Conservation (phyloP, 495 filamentous ascomycete species). For the Bryoglossum gracile region DNA sequence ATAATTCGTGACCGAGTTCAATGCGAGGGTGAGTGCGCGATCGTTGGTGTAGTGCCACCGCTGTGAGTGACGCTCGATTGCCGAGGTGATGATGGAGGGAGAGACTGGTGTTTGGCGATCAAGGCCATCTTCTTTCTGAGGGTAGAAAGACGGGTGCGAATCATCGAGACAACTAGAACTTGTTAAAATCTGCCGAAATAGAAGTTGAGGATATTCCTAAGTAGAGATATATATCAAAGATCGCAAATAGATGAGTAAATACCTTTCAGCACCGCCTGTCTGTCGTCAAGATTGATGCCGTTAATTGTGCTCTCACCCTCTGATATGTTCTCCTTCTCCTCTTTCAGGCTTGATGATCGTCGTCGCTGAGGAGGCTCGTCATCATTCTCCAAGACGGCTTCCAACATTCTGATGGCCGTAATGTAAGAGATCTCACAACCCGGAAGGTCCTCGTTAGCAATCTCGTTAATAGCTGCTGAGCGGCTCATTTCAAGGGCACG, state of each 20-base stretch:
- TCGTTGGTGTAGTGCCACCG: conserved; percentile 26
- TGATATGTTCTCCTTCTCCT: conserved; percentile 34
- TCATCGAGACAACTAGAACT: conserved; percentile 48
- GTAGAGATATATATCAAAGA: conserved; percentile 13
- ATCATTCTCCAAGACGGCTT: conserved; percentile 85
- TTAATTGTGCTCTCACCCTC: conserved; percentile 41
- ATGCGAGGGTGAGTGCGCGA: conserved; percentile 30
- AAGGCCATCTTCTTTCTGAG: conserved; percentile 52
- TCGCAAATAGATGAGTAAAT: conserved; percentile 25
- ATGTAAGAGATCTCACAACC: conserved; percentile 91
- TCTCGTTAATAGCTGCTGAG: conserved; percentile 87
- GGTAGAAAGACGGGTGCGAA: conserved; percentile 46
- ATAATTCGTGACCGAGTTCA: conserved; percentile 1
- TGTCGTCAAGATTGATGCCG: conserved; percentile 65
- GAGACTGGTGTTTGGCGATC: conserved; percentile 38
- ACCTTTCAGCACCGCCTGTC: conserved; percentile 65
- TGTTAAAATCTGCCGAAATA: conserved; percentile 24
- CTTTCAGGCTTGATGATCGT: conserved; percentile 27
- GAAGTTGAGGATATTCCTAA: not conserved
- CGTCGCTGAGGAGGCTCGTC: conserved; percentile 45
- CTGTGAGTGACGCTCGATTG: conserved; percentile 20
- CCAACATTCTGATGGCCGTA: conserved; percentile 87
- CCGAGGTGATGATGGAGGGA: conserved; percentile 20
- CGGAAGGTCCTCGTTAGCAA: conserved; percentile 78
- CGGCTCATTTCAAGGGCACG: conserved; percentile 95